A percentile compares a stretch with the other conserved stretches of the same genome.
Conservation (phyloP, 2,329 filamentous ascomycete genomes). For the Scedosporium apiospermum region DNA sequence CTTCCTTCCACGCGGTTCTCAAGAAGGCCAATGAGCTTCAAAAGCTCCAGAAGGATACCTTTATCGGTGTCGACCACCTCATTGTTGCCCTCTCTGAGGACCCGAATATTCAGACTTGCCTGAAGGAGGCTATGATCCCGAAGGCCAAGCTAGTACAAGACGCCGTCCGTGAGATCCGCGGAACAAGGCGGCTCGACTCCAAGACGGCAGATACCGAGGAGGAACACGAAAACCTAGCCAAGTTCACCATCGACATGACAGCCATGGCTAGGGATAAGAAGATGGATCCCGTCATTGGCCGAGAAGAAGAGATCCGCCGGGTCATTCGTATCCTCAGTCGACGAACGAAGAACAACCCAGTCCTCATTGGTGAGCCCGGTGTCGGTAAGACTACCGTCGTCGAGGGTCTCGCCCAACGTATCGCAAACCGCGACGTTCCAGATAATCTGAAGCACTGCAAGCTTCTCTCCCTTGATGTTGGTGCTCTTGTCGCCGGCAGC, state of each 20-base stretch:
- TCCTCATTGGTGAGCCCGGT: conserved; percentile 94
- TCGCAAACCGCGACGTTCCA: conserved; percentile 93
- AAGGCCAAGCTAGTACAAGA: conserved; percentile 84
- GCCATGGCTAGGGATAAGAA: conserved; percentile 93
- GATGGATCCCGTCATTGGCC: conserved; percentile 92
- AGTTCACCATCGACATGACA: conserved; percentile 99
- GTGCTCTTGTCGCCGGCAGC: conserved; percentile 89
- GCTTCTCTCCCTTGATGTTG: conserved; percentile 89
- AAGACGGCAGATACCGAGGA: conserved; percentile 90
- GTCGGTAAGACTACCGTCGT: conserved; percentile 98
- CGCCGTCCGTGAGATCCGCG: conserved; percentile 84
- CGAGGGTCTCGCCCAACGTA: conserved; percentile 88
- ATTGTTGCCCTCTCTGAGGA: conserved; percentile 83
- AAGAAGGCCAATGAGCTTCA: conserved; percentile 80
- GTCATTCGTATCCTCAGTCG: conserved; percentile 87
- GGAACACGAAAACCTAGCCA: conserved; percentile 91
- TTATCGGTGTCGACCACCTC: conserved; percentile 88
- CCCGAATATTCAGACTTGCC: conserved; percentile 55
- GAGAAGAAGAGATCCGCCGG: conserved; percentile 89
- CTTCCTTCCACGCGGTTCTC: conserved; percentile 72
- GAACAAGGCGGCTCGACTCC: conserved; percentile 87
- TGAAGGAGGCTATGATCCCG: conserved; percentile 83
- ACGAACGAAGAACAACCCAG: conserved; percentile 97
- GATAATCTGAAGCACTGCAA: conserved; percentile 92
- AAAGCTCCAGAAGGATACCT: conserved; percentile 96